Evolutionary conservation across 306 rosid species (phyloP).

Genomic region (Luffa acutangula): DNA sequence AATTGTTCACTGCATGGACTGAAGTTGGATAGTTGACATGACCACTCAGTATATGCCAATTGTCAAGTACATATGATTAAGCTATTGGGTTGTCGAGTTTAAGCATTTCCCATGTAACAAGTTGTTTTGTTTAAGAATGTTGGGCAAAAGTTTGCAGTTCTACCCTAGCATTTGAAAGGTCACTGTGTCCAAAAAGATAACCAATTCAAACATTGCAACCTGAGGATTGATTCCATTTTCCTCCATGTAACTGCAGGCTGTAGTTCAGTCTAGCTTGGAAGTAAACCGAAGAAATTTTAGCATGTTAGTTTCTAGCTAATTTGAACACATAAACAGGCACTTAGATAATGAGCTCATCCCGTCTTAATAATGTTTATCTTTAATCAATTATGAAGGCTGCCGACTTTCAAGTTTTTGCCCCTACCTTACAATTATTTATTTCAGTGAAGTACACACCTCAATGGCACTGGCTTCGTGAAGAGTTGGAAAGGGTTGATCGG

Average conservation of each 20-base stretch:
- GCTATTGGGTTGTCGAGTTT: background rate
- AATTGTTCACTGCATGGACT: background rate
- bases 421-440: background rate
- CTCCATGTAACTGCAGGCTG: background rate
- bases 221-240: background rate
- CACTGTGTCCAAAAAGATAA: background rate
- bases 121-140: background rate
- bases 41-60: background rate
- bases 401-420: background rate
- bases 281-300: background rate
- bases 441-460: constrained; percentile 95
- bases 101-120: background rate
- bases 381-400: background rate
- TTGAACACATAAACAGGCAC: background rate
- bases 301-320: background rate
- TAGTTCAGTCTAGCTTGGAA: background rate
- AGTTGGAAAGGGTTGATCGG: constrained; percentile 65
- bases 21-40: background rate
- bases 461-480: constrained; percentile 56
- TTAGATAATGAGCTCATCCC: background rate
- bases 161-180: background rate
- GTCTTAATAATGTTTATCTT: background rate
- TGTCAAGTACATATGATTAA: background rate
- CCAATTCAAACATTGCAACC: background rate
- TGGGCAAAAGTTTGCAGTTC: background rate